Conservation (phyloP, 2,329 filamentous ascomycete genomes). For the Shiraia bambusicola region DNA sequence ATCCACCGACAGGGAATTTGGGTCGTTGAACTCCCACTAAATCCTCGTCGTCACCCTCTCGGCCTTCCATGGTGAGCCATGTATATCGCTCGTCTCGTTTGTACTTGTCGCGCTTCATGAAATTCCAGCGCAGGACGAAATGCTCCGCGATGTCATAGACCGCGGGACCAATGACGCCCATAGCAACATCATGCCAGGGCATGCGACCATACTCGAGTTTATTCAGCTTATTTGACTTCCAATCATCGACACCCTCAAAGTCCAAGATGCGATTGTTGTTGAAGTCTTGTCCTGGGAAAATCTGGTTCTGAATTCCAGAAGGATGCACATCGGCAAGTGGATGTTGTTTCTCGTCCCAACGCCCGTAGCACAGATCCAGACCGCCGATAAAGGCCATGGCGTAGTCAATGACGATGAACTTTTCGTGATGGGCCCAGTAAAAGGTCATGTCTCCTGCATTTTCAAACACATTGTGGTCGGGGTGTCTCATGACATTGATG, state of each 20-base stretch:
- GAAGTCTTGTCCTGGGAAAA: constrained; percentile 96
- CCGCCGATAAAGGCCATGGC: constrained; percentile 89
- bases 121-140: constrained; percentile 94
- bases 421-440: constrained; percentile 98
- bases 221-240: constrained; percentile 89
- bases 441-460: constrained; percentile 95
- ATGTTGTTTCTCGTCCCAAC: constrained; percentile 89
- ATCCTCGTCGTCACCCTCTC: constrained; percentile 77
- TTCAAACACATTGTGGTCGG: constrained; percentile 92
- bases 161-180: constrained; percentile 85
- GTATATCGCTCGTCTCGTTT: constrained; percentile 82
- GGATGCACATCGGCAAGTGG: constrained; percentile 85
- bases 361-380: constrained; percentile 90
- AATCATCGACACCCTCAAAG: constrained; percentile 86
- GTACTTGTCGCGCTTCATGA: constrained; percentile 95
- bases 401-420: constrained; percentile 95
- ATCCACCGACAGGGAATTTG: constrained; percentile 84
- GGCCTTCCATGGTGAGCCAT: constrained; percentile 79
- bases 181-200: constrained; percentile 97
- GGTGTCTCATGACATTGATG: constrained; percentile 85
- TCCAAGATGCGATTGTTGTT: constrained; percentile 98
- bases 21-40: constrained; percentile 85
- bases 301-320: constrained; percentile 74
- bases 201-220: constrained; percentile 92
- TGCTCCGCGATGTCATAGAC: constrained; percentile 95